Evolutionary conservation across 441 rosid genomes (phyloP).

Genomic region (Capsella rubella): DNA sequence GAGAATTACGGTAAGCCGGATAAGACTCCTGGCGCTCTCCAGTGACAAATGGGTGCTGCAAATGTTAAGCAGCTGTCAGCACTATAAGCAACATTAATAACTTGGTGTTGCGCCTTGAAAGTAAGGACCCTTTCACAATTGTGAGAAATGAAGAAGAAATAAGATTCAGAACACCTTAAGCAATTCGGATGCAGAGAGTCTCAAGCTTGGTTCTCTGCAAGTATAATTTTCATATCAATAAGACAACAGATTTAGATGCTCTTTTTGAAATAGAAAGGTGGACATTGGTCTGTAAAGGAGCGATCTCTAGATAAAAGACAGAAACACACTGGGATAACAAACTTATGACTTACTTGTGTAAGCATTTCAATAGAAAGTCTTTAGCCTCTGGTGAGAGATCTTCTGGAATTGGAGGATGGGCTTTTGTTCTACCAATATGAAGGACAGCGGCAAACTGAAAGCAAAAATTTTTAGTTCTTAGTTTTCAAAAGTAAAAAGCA

Average conservation of each 20-base stretch:
- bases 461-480: constrained; percentile 38
- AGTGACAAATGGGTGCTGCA: constrained; percentile 74
- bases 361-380: constrained; percentile 69
- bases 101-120: constrained; percentile 1
- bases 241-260: background rate
- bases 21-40: constrained; percentile 58
- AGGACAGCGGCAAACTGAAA: constrained; percentile 81
- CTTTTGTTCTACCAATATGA: constrained; percentile 76
- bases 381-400: constrained; percentile 73
- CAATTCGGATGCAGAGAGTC: constrained; percentile 65
- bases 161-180: constrained; percentile 56
- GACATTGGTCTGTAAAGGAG: constrained; percentile 21
- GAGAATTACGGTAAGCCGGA: constrained; percentile 47
- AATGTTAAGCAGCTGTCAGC: constrained; percentile 24
- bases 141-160: constrained; percentile 18
- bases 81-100: constrained; percentile 11
- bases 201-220: constrained; percentile 65
- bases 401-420: constrained; percentile 82
- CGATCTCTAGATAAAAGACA: constrained; percentile 19
- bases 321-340: constrained; percentile 8
- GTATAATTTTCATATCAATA: constrained; percentile 20
- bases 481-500: constrained; percentile 28
- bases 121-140: constrained; percentile 25
- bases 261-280: constrained; percentile 13
- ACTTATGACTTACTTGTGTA: constrained; percentile 57